Percentiles rank a stretch among this genome's conserved stretches.
Evolutionary conservation across 768 basidiomycete species (phyloP).

Genomic region (Scleroderma citrinum): DNA sequence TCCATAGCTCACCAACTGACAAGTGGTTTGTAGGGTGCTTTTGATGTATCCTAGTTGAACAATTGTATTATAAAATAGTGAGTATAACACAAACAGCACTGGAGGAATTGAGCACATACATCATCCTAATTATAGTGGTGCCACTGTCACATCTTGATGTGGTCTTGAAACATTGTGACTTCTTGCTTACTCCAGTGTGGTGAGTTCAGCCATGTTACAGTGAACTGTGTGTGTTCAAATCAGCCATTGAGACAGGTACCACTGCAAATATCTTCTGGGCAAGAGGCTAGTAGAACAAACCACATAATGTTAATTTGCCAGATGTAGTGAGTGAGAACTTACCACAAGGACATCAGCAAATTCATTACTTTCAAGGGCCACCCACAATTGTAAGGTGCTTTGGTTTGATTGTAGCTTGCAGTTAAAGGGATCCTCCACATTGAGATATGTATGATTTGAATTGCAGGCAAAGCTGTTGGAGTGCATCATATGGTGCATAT

Average conservation of each 20-base stretch:
- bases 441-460: conserved; percentile 5
- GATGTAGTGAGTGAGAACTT: background rate
- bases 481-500: background rate
- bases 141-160: background rate
- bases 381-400: conserved; percentile 2
- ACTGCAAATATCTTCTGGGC: conserved; percentile 2
- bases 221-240: conserved; percentile 9
- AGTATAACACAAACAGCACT: background rate
- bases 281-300: background rate
- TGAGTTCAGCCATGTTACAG: conserved; percentile 8
- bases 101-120: too few species aligned
- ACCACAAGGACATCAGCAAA: conserved; percentile 2
- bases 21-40: background rate
- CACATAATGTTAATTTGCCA: background rate
- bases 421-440: conserved; percentile 2
- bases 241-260: conserved; percentile 3
- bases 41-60: background rate
- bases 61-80: background rate
- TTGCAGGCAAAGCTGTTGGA: background rate
- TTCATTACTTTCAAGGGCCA: background rate
- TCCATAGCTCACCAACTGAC: background rate
- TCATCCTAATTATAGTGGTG: background rate
- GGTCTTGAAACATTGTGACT: background rate
- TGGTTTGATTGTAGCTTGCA: background rate
- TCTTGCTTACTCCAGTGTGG: background rate